A percentile compares a stretch with the other conserved stretches of the same genome.
phyloP scores from a whole-genome alignment of 805 yeast genomes.

The Lachancea sp. region DNA sequence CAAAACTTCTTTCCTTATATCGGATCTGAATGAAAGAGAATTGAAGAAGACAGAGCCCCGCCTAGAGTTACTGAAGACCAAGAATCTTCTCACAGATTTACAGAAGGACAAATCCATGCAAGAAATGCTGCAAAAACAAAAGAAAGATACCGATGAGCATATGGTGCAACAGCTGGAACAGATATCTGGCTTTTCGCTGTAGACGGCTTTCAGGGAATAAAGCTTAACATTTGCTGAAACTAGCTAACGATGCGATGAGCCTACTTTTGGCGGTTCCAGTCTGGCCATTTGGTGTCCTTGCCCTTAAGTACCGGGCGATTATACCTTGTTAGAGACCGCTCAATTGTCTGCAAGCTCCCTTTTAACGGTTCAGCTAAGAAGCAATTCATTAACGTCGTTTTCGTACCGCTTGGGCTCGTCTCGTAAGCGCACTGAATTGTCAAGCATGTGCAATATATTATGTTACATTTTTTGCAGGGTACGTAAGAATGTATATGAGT shows the following conservation, averaged over 20 bases:
- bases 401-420: too few relatives aligned
- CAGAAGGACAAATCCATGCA: constrained; percentile 23
- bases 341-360: too few relatives aligned
- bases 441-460: constrained; percentile 1
- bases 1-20: constrained; percentile 13
- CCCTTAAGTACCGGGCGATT: too few relatives aligned
- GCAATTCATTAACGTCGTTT: too few relatives aligned
- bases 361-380: too few relatives aligned
- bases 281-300: too few relatives aligned
- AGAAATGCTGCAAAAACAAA: constrained; percentile 16
- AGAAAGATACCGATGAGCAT: constrained; percentile 26
- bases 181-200: constrained; percentile 31
- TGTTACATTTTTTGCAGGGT: constrained; percentile 6
- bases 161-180: constrained; percentile 30
- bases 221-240: too few relatives aligned
- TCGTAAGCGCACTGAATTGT: too few relatives aligned
- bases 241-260: too few relatives aligned
- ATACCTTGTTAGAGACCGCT: too few relatives aligned
- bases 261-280: too few relatives aligned
- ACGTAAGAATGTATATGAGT: constrained; percentile 7
- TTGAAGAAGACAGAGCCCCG: constrained; percentile 2
- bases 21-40: constrained; percentile 7
- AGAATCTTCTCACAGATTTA: constrained; percentile 23
- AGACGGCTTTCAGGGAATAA: background rate
- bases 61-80: constrained; percentile 16